Evolutionary conservation across 768 basidiomycete species (phyloP), one percentile per base, ranked within the genome.

Genomic region (Rhodotorula graminis): DNA sequence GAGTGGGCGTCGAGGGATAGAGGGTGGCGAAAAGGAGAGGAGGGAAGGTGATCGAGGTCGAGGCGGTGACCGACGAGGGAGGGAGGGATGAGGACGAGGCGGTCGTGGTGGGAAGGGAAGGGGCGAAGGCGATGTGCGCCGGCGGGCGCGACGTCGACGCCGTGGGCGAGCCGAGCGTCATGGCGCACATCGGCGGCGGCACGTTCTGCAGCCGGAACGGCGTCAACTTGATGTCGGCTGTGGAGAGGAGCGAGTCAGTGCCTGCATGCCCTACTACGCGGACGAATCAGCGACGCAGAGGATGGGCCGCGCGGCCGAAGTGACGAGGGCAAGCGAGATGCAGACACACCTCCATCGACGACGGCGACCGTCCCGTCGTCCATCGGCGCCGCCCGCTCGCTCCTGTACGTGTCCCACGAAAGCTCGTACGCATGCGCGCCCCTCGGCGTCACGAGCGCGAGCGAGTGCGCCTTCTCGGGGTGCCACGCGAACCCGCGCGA

Each of bases 171-270:
- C 65, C 81, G 29, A 79, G 81, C 15, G 42, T 61, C 59, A 63
- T 87, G 2, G 92, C 89, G 2, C 88, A 90, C 92, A 96, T 94
- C 0, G 96, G 96, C n/a, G 96, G 96, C n/a, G 95, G 96, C 10
- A 95, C 86, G 79, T 96, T 97, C 82, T 95, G 91, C 1, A 87
- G 86, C 53, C 93, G 86, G 85, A 98, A 98, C 25, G 96, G 91
- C 4, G 95, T 99, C 53, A 99, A 83, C 7, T 94, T 86, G 67
- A 92, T 82, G 31, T 83, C 84, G 4, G 87, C 93, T 95, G 80
- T 57, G 44, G 44, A 46, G 2, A 12, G 7, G 44, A 14, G 12
- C 42, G 15, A 46, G 44, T 18, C 12, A 12, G 40, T 27, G 47
- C n/a, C n/a, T n/a, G n/a, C n/a, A n/a, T n/a, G n/a, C n/a, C n/a